These are phyloP conservation scores for Pseudomassariella vexata DNA, from an alignment of 2,329 filamentous ascomycete species.

Conservation along the genomic window DNA sequence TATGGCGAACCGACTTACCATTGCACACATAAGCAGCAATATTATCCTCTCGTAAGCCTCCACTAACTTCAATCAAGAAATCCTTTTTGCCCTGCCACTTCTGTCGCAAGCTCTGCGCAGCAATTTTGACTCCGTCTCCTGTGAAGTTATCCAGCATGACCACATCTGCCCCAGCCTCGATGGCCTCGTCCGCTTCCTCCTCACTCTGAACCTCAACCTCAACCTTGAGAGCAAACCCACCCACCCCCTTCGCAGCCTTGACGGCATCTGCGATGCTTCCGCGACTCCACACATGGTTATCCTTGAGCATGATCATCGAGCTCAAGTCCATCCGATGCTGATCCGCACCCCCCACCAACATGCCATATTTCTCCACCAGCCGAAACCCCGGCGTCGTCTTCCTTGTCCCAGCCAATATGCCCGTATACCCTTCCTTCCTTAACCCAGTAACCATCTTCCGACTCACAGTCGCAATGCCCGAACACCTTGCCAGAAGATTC, in stretches of 20 bases:
- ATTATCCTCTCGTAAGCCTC: slow-evolving; percentile 81
- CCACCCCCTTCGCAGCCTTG: slow-evolving; percentile 72
- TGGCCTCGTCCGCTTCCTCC: slow-evolving; percentile 84
- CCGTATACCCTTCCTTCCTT: slow-evolving; percentile 65
- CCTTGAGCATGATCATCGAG: slow-evolving; percentile 98
- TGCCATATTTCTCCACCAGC: slow-evolving; percentile 95
- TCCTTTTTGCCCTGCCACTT: slow-evolving; percentile 69
- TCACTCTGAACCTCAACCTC: slow-evolving; percentile 93
- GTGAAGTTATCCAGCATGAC: slow-evolving; percentile 98
- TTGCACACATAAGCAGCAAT: slow-evolving; percentile 74
- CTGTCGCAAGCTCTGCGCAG: slow-evolving; percentile 70
- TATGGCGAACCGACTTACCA: slow-evolving; percentile 38
- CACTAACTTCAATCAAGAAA: slow-evolving; percentile 87
- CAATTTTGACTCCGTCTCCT: slow-evolving; percentile 67
- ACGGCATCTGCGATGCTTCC: slow-evolving; percentile 85
- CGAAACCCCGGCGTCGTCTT: slow-evolving; percentile 97
- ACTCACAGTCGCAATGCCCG: slow-evolving; percentile 75
- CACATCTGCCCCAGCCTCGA: slow-evolving; percentile 84
- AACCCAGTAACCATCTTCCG: slow-evolving; percentile 49
- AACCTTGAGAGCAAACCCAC: slow-evolving; percentile 87
- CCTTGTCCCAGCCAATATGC: slow-evolving; percentile 85
- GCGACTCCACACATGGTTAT: slow-evolving; percentile 95
- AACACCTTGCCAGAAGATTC: slow-evolving; percentile 86
- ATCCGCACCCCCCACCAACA: slow-evolving; percentile 90
- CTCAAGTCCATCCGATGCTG: slow-evolving; percentile 85